phyloP scores from a whole-genome alignment of 495 filamentous ascomycete genomes.

The Penicilliopsis zonata region DNA sequence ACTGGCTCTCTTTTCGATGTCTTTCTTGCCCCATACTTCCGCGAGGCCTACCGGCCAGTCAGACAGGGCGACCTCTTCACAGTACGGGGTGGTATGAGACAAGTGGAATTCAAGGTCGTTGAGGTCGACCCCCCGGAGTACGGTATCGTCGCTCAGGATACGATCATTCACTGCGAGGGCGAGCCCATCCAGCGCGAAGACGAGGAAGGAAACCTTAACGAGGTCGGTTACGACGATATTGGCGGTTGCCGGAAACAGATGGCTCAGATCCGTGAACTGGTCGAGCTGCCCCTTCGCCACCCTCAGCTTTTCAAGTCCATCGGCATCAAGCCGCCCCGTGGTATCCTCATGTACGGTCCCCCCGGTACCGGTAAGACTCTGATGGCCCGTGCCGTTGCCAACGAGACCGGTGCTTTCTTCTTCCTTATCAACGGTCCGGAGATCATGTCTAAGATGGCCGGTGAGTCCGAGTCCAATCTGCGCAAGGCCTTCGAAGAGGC shows the following conservation, averaged over 20 bases:
- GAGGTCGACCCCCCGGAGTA: conserved; percentile 97
- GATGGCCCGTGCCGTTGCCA: conserved; percentile 97
- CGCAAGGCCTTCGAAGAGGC: conserved; percentile 98
- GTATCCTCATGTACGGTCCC: conserved; percentile 95
- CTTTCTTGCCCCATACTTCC: conserved; percentile 98
- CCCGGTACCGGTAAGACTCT: conserved; percentile 98
- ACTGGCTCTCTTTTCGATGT: conserved; percentile 98
- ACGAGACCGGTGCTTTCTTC: conserved; percentile 98
- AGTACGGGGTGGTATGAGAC: conserved; percentile 92
- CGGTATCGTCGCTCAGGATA: conserved; percentile 96
- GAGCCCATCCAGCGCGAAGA: conserved; percentile 98
- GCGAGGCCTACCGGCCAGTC: conserved; percentile 94
- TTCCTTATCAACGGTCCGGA: conserved; percentile 98
- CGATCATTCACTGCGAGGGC: conserved; percentile 96
- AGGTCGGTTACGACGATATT: conserved; percentile 98
- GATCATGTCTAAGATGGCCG: conserved; percentile 99
- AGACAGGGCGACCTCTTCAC: conserved; percentile 96
- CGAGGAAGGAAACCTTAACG: conserved; percentile 96
- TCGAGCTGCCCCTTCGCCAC: conserved; percentile 90
- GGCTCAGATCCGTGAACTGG: conserved; percentile 97
- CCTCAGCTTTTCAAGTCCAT: conserved; percentile 99
- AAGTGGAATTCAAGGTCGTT: conserved; percentile 98
- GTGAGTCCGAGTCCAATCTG: conserved; percentile 95
- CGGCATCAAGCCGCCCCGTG: conserved; percentile 97
- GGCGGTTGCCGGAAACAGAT: conserved; percentile 99